Conservation (phyloP, 371 early-diverging fungal genomes). For the Mucor lusitanicus region DNA sequence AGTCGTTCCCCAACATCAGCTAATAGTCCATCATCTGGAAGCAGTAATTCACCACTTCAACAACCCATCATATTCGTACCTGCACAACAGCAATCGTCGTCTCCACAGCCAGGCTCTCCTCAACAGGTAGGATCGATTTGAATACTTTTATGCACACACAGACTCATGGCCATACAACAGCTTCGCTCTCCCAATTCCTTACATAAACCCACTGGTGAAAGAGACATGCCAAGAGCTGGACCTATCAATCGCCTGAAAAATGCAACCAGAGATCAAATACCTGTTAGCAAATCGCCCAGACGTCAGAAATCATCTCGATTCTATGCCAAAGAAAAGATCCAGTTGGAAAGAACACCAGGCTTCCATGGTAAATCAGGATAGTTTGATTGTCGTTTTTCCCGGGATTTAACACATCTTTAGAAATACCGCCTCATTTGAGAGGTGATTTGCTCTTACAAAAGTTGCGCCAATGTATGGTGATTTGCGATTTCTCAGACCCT, state of each 20-base stretch:
- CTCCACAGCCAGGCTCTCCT: neutral
- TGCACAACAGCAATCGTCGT: constrained; percentile 11
- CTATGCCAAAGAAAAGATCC: constrained; percentile 80
- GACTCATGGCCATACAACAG: neutral
- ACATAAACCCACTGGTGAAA: constrained; percentile 7
- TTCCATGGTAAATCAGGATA: constrained; percentile 66
- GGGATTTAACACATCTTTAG: constrained; percentile 34
- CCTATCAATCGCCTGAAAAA: constrained; percentile 80
- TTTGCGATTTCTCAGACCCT: constrained; percentile 94
- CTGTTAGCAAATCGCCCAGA: constrained; percentile 79
- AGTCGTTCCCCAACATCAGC: constrained; percentile 5
- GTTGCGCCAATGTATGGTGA: constrained; percentile 86
- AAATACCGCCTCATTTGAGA: constrained; percentile 73
- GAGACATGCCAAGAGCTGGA: constrained; percentile 69
- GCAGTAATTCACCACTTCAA: constrained; percentile 7
- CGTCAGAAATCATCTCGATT: constrained; percentile 88
- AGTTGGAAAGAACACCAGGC: constrained; percentile 74
- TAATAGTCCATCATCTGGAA: neutral
- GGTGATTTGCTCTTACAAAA: constrained; percentile 86
- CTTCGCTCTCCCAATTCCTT: constrained; percentile 20
- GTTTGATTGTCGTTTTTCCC: neutral
- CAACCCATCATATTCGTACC: constrained; percentile 18
- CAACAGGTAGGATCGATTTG: constrained; percentile 1
- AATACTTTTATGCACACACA: neutral
- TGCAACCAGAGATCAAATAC: constrained; percentile 79